phyloP scores from a whole-genome alignment of 2,329 filamentous ascomycete genomes.

The Apiospora arundinis region DNA sequence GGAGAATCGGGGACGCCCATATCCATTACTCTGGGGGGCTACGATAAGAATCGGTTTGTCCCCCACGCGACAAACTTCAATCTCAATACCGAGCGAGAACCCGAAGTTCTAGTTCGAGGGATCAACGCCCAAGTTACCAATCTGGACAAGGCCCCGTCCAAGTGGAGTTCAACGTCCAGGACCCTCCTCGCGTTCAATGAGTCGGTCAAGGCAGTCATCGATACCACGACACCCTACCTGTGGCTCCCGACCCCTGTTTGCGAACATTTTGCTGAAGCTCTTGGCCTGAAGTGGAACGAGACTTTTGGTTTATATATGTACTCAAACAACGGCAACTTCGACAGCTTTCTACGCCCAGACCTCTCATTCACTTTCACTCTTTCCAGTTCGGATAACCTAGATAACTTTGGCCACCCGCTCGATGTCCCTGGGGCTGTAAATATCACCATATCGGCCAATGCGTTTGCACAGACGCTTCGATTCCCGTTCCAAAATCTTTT shows the following conservation, averaged over 20 bases:
- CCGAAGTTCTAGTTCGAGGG: slow-evolving; percentile 66
- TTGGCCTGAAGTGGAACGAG: slow-evolving; percentile 71
- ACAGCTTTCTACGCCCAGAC: slow-evolving; percentile 50
- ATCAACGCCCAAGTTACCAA: slow-evolving; percentile 51
- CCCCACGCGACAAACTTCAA: slow-evolving; percentile 66
- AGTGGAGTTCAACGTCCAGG: slow-evolving; percentile 48
- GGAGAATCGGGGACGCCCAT: slow-evolving; percentile 50
- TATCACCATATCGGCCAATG: slow-evolving; percentile 58
- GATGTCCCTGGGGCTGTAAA: slow-evolving; percentile 60
- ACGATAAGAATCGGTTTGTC: slow-evolving; percentile 67
- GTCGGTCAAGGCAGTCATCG: slow-evolving; percentile 61
- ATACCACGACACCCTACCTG: slow-evolving; percentile 68
- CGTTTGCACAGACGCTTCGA: slow-evolving; percentile 56
- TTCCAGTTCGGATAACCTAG: slow-evolving; percentile 59
- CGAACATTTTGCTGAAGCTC: slow-evolving; percentile 65
- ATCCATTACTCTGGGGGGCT: slow-evolving; percentile 73
- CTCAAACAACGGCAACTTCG: slow-evolving; percentile 60
- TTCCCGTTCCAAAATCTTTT: slow-evolving; percentile 57
- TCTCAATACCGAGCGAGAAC: slow-evolving; percentile 60
- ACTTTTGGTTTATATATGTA: slow-evolving; percentile 70
- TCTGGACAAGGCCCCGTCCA: slow-evolving; percentile 38
- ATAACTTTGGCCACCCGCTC: slow-evolving; percentile 58
- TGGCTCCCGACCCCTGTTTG: slow-evolving; percentile 68
- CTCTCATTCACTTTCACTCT: slow-evolving; percentile 64
- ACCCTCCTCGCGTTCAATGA: slow-evolving; percentile 53